Evolutionary conservation across 1,284 basidiomycete genomes (phyloP), one percentile per base, ranked within the genome.

Genomic region (Moesziomyces antarcticus): DNA sequence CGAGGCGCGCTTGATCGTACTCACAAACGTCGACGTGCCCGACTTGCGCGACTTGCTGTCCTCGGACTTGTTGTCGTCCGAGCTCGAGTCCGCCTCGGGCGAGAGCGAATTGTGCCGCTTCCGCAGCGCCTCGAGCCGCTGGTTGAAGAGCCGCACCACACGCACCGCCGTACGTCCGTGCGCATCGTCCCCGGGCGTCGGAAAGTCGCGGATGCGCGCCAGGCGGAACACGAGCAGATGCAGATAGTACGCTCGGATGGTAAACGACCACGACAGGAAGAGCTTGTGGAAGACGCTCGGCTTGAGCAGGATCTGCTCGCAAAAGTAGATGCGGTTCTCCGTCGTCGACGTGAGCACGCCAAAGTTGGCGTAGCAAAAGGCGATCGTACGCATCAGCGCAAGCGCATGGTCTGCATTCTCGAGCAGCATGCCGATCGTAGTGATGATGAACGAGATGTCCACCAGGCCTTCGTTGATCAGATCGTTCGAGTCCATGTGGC

Each of bases 221-320:
- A 82, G 59, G 22, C 80, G 77, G 73, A 82, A 82, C 42, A 81
- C 80, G 30, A 81, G 73, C 18, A 81, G 59, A 37, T 81, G 80
- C 40, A 81, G 53, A 42, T 79, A 81, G 64, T 81, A 81, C n/a
- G 80, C 80, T 8, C 80, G 74, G 40, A 81, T 81, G 41, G 78
- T 80, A 56, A 81, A 80, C 14, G 80, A 81, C 80, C 80, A 81
- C 25, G 80, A 81, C 5, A 81, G 55, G 70, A 81, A 81, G 30
- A 81, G 75, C 69, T 81, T 81, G 35, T 81, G 66, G 62, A 81
- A 81, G 30, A 82, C 62, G 33, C 35, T 50, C 10, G 76, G 66
- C 41, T 82, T 69, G 50, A 82, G 70, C 42, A 82, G 49, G 45
- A 80, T 82, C 54, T 79, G 72, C 46, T 82, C 78, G 61, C 74